These are phyloP conservation scores for Geranium incanum DNA, from an alignment of 441 rosid species.

Conservation along the genomic window DNA sequence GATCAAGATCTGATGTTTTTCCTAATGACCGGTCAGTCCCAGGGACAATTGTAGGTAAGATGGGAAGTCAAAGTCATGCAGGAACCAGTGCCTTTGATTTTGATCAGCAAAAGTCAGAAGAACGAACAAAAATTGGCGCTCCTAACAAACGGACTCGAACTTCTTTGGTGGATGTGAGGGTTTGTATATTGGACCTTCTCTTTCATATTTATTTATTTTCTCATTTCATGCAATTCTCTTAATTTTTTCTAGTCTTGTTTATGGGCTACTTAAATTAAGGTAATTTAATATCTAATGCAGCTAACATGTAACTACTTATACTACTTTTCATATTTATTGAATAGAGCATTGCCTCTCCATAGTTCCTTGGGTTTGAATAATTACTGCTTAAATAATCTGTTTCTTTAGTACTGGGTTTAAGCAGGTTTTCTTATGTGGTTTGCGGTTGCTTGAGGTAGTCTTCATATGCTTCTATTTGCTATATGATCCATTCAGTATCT, in stretches of 20 bases:
- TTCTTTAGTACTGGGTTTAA: background rate
- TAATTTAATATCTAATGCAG: slow-evolving; percentile 5
- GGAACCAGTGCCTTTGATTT: slow-evolving; percentile 53
- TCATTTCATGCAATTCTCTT: background rate
- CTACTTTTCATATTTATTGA: background rate
- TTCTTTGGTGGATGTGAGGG: slow-evolving; percentile 72
- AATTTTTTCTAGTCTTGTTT: background rate
- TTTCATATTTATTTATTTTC: background rate
- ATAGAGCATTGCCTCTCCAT: background rate
- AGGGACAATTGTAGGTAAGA: slow-evolving; percentile 60
- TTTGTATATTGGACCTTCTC: slow-evolving; percentile 28
- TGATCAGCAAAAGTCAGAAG: slow-evolving; percentile 71
- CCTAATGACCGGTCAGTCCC: slow-evolving; percentile 50
- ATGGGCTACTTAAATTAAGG: background rate
- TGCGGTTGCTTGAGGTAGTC: slow-evolving; percentile 3
- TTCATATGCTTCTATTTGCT: background rate
- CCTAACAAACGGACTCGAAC: slow-evolving; percentile 92
- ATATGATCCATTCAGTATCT: background rate
- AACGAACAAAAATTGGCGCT: slow-evolving; percentile 54
- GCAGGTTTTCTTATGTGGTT: background rate
- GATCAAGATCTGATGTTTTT: slow-evolving; percentile 73
- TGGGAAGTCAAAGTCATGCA: slow-evolving; percentile 65
- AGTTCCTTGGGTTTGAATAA: background rate
- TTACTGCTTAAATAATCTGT: background rate
- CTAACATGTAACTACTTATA: background rate